Base-by-base conservation (phyloP, 805 yeast species). In the Yarrowia porcina region DNA sequence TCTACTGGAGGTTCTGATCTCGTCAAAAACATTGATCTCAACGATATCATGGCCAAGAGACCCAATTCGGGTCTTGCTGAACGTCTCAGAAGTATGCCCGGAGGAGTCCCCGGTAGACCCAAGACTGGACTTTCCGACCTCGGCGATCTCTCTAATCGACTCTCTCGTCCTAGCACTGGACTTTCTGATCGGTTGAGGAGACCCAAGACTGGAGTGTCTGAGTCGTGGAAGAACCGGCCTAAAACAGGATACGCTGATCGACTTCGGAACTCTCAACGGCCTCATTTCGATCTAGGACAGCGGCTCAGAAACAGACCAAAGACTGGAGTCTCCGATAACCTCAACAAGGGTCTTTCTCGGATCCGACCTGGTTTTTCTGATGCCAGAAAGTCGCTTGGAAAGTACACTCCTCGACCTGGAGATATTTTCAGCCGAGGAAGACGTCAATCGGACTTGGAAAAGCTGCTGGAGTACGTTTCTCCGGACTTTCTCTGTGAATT, bases 41-140 rank as follows among this genome's bases (percentile, higher is more conserved):
- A 28, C n/a, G 50, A 45, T 15, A 27, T 45, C 12, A 4, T 45
- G 17, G 50, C 28, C 6, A 45, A 28, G 11, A 9, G 68, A 20
- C 54, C 54, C 18, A 47, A 30, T 13, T 30, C 66, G 45, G 67
- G 65, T 56, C 49, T 70, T 17, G 38, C 49, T 23, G 81, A 82
- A 64, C 87, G 83, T 32, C 27, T 47, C 3, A 17, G 38, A 20
- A 30, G 32, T 17, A 45, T 45, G 36, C 50, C 33, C n/a, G 49
- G 25, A 5, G 9, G 49, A 4, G n/a, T 42, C 10, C 18, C 50
- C n/a, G 11, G 28, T 65, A 87, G 83, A 20, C 54, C 54, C 18
- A 47, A 20, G 18, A 47, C 54, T 32, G 54, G 50, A 9, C 13
- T 27, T 1, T 28, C 35, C 7, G 35, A 45, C 65, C n/a, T n/a